Evolutionary conservation across 169 alveolate species (phyloP), one percentile per base, ranked within the genome.

Genomic region (Cystoisospora suis): DNA sequence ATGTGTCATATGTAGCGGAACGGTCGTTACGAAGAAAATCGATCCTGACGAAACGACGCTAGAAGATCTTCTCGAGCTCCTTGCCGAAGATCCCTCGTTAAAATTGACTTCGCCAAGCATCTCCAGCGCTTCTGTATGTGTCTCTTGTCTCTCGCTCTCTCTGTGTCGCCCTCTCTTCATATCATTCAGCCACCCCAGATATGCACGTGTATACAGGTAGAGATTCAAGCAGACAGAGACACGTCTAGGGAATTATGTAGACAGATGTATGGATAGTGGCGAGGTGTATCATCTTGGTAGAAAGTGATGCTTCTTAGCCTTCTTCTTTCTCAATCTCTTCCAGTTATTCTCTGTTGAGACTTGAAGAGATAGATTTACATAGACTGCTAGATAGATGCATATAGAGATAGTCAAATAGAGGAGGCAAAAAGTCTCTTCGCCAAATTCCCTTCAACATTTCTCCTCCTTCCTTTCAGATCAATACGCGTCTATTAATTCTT

Each of bases 1-100:
- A 6, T 72, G 83, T 53, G 83, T 72, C 3, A 32, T 72, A 2
- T 72, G 83, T 53, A 72, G 83, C 56, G 83, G 83, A 34, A 72
- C 36, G 32, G 83, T n/a, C 0, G 46, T 38, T 34, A 38, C 32
- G 46, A 72, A 72, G 83, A 6, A 34, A 0, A 9, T 72, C 1
- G 56, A 72, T 34, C 56, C 83, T 3, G 83, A 72, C 20, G 56
- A 72, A 17, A 40, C 47, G 2, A 20, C 80, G 17, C 83, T 72
- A 27, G 58, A 38, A 4, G 83, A 72, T 40, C 45, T 72, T 34
- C 83, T 72, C 4, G 56, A 72, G 0, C 56, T 72, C 29, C 56
- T 72, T 17, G 15, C 56, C 4, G 42, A 34, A 32, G 83, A 72
- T 3, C 83, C 83, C 34, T 3, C 56, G 58, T 53, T 72, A 17